phyloP scores from a whole-genome alignment of 106 monocot species.

The Apostasia shenzhenica region DNA sequence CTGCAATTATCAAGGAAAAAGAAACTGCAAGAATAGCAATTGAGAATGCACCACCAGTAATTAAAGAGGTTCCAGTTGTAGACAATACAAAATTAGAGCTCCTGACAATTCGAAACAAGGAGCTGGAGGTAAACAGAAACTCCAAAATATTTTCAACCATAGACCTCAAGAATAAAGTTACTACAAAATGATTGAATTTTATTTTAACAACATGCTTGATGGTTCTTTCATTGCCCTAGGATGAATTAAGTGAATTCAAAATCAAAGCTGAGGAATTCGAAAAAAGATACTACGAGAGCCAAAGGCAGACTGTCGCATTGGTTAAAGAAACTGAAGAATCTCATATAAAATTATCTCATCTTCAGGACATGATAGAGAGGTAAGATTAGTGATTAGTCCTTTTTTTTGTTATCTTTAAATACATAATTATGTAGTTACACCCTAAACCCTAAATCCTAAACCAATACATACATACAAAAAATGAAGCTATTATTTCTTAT shows the following conservation, averaged over 20 bases:
- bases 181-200: no score
- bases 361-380: constrained; percentile 86
- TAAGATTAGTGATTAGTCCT: constrained; percentile 4
- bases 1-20: constrained; percentile 53
- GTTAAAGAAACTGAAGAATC: constrained; percentile 63
- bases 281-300: constrained; percentile 46
- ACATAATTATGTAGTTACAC: no score
- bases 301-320: constrained; percentile 47
- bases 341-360: constrained; percentile 42
- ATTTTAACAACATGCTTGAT: no score
- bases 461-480: not conserved
- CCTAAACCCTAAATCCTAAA: not conserved
- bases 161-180: no score
- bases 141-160: no score
- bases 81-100: constrained; percentile 67
- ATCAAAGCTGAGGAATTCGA: constrained; percentile 79
- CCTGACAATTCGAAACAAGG: constrained; percentile 51
- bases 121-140: constrained; percentile 57
- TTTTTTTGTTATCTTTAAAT: not conserved
- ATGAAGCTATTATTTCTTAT: not conserved
- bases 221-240: constrained; percentile 16
- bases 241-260: constrained; percentile 57
- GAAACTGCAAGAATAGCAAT: constrained; percentile 81
- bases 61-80: constrained; percentile 82
- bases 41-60: constrained; percentile 75